These are phyloP conservation scores for Aegilops tauschii DNA, from an alignment of 176 grass and related monocot genomes.

Conservation along the genomic window DNA sequence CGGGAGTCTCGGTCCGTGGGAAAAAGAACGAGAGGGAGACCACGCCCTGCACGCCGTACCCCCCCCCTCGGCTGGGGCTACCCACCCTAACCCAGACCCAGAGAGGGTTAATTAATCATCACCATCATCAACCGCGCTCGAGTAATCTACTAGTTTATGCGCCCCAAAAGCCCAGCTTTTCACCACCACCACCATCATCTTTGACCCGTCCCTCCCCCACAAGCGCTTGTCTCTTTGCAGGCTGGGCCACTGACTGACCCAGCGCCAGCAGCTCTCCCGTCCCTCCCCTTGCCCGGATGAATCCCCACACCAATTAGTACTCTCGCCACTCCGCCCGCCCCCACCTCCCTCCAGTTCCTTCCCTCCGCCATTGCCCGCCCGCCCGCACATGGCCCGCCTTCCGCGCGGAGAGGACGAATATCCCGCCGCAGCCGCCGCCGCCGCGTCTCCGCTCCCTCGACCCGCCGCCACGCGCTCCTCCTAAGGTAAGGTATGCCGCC, in stretches of 20 bases:
- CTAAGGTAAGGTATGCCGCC: conserved; percentile 32
- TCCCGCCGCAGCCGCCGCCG: background rate
- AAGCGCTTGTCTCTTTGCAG: conserved; percentile 28
- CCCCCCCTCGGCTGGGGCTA: background rate
- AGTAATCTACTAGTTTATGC: conserved; percentile 11
- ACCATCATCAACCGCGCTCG: conserved; percentile 14
- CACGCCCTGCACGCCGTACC: conserved; percentile 5
- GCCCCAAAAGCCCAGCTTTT: conserved; percentile 35
- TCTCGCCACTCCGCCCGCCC: background rate
- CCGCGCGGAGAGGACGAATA: background rate
- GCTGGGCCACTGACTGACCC: background rate
- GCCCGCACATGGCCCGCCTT: background rate
- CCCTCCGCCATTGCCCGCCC: conserved; percentile 18
- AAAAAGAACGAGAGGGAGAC: background rate
- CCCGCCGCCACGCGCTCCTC: background rate
- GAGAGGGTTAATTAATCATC: background rate
- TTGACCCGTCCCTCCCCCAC: conserved; percentile 49
- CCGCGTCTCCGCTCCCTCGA: background rate
- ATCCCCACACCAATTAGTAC: conserved; percentile 24
- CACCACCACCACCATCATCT: conserved; percentile 26
- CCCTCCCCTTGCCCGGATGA: background rate
- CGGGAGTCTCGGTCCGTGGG: conserved; percentile 16
- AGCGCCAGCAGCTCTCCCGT: background rate
- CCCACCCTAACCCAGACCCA: background rate
- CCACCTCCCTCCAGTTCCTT: background rate